Conservation (phyloP, 2,329 filamentous ascomycete species). For the Colletotrichum aenigma region DNA sequence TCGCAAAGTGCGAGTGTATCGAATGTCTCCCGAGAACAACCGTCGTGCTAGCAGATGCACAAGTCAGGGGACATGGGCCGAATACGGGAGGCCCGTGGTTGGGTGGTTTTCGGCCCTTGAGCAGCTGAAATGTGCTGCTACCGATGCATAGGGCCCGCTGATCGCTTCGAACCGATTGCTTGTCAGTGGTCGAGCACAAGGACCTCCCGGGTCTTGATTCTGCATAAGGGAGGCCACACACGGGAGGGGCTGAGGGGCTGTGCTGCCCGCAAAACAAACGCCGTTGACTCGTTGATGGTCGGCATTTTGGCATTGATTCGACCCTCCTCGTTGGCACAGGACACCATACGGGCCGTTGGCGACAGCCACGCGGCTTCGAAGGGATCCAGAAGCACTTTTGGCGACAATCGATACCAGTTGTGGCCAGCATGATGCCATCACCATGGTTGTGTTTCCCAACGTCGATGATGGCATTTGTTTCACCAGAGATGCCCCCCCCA, state of each 20-base stretch:
- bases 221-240: constrained; percentile 10
- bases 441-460: constrained; percentile 3
- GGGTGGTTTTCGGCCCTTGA: constrained; percentile 7
- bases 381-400: background rate
- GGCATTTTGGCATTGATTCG: constrained; percentile 14
- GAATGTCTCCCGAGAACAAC: background rate
- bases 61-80: background rate
- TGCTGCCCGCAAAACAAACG: constrained; percentile 13
- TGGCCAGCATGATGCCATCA: constrained; percentile 5
- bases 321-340: constrained; percentile 9
- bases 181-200: background rate
- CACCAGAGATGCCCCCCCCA: background rate
- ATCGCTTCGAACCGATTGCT: constrained; percentile 15
- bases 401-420: background rate
- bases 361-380: constrained; percentile 9
- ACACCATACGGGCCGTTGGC: background rate
- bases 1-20: background rate
- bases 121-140: constrained; percentile 20
- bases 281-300: constrained; percentile 14
- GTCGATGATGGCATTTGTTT: constrained; percentile 2
- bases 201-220: background rate
- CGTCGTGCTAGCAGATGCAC: background rate
- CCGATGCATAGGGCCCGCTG: constrained; percentile 17
- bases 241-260: constrained; percentile 18
- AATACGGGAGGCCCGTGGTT: constrained; percentile 11